Conservation (phyloP, 2,329 filamentous ascomycete genomes). For the Exophiala dermatitidis region DNA sequence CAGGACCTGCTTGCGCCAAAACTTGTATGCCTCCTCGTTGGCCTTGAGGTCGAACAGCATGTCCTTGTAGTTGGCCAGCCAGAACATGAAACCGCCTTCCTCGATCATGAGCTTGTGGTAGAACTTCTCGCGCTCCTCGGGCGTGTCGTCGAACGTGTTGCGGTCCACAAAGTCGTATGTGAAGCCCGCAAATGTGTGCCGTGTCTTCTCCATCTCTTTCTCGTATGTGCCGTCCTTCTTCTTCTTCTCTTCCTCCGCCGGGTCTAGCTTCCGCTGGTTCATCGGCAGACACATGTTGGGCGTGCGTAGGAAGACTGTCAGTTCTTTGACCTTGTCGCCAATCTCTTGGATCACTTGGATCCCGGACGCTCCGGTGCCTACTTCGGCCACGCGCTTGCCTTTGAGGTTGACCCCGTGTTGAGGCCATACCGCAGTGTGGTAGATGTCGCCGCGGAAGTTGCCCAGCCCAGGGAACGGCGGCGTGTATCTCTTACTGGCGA, state of each 20-base stretch:
- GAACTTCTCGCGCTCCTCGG: slow-evolving; percentile 45
- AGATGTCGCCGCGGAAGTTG: slow-evolving; percentile 53
- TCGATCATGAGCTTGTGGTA: slow-evolving; percentile 45
- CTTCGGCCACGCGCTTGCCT: slow-evolving; percentile 54
- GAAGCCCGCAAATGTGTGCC: slow-evolving; percentile 54
- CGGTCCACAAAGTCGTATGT: slow-evolving; percentile 50
- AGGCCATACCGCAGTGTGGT: slow-evolving; percentile 57
- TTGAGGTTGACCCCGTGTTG: slow-evolving; percentile 50
- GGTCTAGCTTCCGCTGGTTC: slow-evolving; percentile 44
- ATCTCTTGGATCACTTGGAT: slow-evolving; percentile 33
- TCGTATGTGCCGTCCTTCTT: slow-evolving; percentile 41
- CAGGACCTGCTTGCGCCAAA: slow-evolving; percentile 49
- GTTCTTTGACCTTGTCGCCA: slow-evolving; percentile 17
- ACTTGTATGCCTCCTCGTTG: slow-evolving; percentile 50
- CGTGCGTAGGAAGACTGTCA: slow-evolving; percentile 52
- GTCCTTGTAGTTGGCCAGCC: slow-evolving; percentile 51
- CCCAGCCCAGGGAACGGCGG: slow-evolving; percentile 54
- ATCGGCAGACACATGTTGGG: slow-evolving; percentile 57
- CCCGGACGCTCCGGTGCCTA: slow-evolving; percentile 55
- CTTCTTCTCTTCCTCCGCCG: slow-evolving; percentile 51
- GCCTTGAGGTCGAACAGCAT: slow-evolving; percentile 41
- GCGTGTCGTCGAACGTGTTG: slow-evolving; percentile 49
- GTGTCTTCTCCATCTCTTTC: slow-evolving; percentile 46
- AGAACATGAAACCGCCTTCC: slow-evolving; percentile 49
- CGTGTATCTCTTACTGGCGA: slow-evolving; percentile 52